Base-by-base conservation (phyloP, 805 yeast species). In the Kregervanrija fluxuum region DNA sequence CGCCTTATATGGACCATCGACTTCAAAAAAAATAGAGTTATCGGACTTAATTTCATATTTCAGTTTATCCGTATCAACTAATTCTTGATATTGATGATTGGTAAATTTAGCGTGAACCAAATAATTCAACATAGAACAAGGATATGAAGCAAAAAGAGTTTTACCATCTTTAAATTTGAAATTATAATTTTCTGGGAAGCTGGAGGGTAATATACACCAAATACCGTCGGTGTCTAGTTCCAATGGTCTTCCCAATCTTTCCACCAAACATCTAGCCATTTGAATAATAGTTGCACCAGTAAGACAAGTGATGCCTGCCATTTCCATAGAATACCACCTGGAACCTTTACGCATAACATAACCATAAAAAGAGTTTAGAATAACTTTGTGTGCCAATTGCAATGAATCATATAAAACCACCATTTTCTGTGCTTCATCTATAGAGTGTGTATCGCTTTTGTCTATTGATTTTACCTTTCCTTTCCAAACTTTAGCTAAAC, bases 281-380 rank as follows among this genome's bases (percentile, higher is more conserved):
- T 95, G 98, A 69, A 93, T 93, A 55, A 93, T 93, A 0, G 95
- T 88, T 0, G 99, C 96, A 43, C 99, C 99, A 0, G 99, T 93
- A 40, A 90, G 72, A 73, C 99, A 95, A 0, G 99, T 93, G 14
- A 93, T 93, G 50, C 99, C 99, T 0, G 99, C 99, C 99, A 95
- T 93, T 64, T 93, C 99, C 93, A 93, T 89, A 0, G 99, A 93
- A 57, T 90, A 93, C 99, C 99, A 93, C 48, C 99, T 75, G 0
- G 99, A 93, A 35, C 99, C 99, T 57, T 93, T 93, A 65, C 99
- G 78, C 99, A 93, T 93, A 11, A 93, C 99, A 57, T 93, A 93
- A 41, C 99, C 99, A 57, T 93, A 93, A 61, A 93, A 93, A 0
- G 98, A 91, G 59, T 93, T 93, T 56, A 93, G 73, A 66, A 93